Base-by-base conservation (phyloP, 805 yeast species). In the Yamadazyma phyllophila region DNA sequence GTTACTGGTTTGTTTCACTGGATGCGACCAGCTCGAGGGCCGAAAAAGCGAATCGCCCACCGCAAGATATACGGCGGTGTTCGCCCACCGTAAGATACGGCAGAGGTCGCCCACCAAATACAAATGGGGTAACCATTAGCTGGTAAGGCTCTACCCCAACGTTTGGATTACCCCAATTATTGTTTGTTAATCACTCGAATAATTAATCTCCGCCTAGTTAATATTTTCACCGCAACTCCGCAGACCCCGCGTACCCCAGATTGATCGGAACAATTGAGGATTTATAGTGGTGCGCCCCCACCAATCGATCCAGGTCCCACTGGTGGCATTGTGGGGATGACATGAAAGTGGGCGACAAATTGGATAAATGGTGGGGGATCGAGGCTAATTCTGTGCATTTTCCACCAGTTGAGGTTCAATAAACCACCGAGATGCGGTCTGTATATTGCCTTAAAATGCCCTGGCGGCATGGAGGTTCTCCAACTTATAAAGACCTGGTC, bases 271-370 rank as follows among this genome's bases (percentile, higher is more conserved):
- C 36, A 32, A 32, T 32, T 32, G 3, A 32, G 13, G 10, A n/a
- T n/a, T n/a, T n/a, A n/a, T n/a, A n/a, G 10, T n/a, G 36, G 36
- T 15, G 36, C 36, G 36, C 36, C 36, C 36, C 36, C 36, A 32
- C 36, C 36, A 32, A n/a, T 15, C 16, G 17, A 13, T 9, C 36
- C 15, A 8, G 15, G 12, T 8, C 29, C 34, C 15, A 31, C 12
- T 13, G 15, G 36, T 15, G 36, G 13, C 15, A 32, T 32, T 32
- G 36, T 32, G 36, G 36, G 36, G 36, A 32, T n/a, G 10, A 12
- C 7, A 9, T 14, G 10, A 32, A 32, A 32, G 10, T 13, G 17
- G 36, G 15, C 10, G 12, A 15, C 7, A n/a, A 9, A 13, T 8
- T 15, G 13, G 12, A n/a, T 13, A 32, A 32, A 15, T 32, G 36